Percentiles rank a stretch among this genome's conserved stretches.
Conservation (phyloP, 2,329 filamentous ascomycete species). For the Thermoascus crustaceus region DNA sequence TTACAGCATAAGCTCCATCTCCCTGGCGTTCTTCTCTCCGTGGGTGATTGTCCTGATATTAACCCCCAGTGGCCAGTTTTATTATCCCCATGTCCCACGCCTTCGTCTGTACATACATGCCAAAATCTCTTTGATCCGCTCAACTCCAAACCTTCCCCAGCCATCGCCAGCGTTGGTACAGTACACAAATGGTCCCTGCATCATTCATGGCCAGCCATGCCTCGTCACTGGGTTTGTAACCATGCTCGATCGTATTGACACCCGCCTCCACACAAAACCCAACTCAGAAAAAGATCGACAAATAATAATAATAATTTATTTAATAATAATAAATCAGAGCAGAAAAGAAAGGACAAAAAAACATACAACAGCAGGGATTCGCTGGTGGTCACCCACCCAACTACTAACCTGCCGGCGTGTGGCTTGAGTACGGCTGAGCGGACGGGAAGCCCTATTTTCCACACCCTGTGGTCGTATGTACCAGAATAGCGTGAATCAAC, state of each 20-base stretch:
- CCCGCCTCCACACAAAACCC: too few species aligned
- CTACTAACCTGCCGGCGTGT: too few species aligned
- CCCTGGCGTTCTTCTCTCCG: constrained; percentile 45
- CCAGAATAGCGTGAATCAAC: too few species aligned
- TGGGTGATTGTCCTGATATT: constrained; percentile 49
- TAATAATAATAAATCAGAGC: too few species aligned
- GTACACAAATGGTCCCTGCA: constrained; percentile 43
- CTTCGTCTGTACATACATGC: constrained; percentile 34
- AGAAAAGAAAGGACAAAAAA: too few species aligned
- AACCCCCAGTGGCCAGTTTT: constrained; percentile 44
- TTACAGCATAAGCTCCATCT: constrained; percentile 47
- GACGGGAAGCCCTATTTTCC: too few species aligned
- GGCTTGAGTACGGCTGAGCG: too few species aligned
- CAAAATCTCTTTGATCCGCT: constrained; percentile 24
- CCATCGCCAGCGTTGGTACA: constrained; percentile 46
- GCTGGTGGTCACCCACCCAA: too few species aligned
- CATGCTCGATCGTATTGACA: constrained; percentile 44
- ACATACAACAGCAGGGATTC: too few species aligned
- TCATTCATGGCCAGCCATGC: constrained; percentile 39
- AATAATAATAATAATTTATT: too few species aligned
- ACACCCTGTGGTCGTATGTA: too few species aligned
- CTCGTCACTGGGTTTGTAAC: constrained; percentile 30
- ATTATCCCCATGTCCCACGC: constrained; percentile 37
- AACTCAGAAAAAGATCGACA: too few species aligned
- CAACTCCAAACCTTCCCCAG: constrained; percentile 27